Base-by-base conservation (phyloP, 805 yeast genomes). In the Cyberlindnera euphorbiiphila region DNA sequence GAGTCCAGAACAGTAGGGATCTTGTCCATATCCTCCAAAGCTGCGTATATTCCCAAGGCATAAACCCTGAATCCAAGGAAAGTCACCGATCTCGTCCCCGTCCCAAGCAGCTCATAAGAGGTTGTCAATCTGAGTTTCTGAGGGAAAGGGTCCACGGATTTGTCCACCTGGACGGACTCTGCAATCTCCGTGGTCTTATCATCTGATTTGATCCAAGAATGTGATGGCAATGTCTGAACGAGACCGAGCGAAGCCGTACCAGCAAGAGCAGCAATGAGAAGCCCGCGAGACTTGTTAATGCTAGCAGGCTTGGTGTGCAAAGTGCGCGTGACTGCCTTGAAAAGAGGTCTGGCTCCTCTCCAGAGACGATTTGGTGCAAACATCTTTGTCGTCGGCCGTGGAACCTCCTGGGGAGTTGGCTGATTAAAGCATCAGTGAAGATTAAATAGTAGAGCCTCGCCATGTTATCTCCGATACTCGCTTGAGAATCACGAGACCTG, bases 11-110 rank as follows among this genome's bases (percentile, higher is more conserved):
- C 65, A 7, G 59, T 45, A 4, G 68, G 54, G 5, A 74, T 56
- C 34, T 65, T 45, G 7, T 54, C 37, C 12, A 68, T 51, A 52
- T 87, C 96, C 0, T 72, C 69, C 6, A 68, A 57, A 6, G 87
- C 81, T 27, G 85, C 66, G 56, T 91, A 91, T 7, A 93, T 63
- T 0, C 96, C 98, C 25, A 85, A 67, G 0, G 86, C 95, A 56
- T 91, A 91, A 1, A 93, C 96, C 50, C 79, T 86, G 66, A 93
- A 77, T 18, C 72, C 70, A 28, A 89, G 50, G 53, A 93, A 85
- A 0, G 97, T 85, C 14, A 91, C 96, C 0, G 83, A 65, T 54
- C 98, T 70, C 3, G 79, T 74, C 1, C 98, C 98, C 39, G 75
- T 71, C 0, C 96, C 98, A 4, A 93, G 51, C 22, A 89, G 59